A percentile compares a stretch with the other conserved stretches of the same genome.
Evolutionary conservation across 2,329 filamentous ascomycete species (phyloP).

Genomic region (Curvularia spicifera): DNA sequence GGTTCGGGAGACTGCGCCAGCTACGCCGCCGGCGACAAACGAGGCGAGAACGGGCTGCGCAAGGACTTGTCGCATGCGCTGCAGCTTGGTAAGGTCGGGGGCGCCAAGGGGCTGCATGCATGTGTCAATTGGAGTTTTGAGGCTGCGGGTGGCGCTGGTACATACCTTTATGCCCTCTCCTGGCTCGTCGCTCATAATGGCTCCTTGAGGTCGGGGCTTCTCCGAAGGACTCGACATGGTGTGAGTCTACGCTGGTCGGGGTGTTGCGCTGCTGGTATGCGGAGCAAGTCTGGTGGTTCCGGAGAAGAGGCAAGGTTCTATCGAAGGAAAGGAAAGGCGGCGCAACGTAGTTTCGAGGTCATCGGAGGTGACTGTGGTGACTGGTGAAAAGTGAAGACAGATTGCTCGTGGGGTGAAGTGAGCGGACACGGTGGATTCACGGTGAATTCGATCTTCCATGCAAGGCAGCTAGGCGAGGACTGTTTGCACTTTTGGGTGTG

Average conservation of each 20-base stretch:
- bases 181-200: constrained; percentile 29
- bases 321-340: constrained; percentile 29
- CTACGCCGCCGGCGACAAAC: constrained; percentile 91
- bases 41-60: constrained; percentile 87
- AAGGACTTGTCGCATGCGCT: constrained; percentile 52
- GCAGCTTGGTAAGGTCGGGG: constrained; percentile 27
- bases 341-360: constrained; percentile 34
- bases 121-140: constrained; percentile 23
- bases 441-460: constrained; percentile 37
- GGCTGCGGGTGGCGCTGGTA: constrained; percentile 6
- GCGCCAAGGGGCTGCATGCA: constrained; percentile 25
- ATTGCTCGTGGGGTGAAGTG: constrained; percentile 16
- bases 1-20: constrained; percentile 95
- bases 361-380: constrained; percentile 36
- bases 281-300: background rate
- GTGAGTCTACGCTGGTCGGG: constrained; percentile 13
- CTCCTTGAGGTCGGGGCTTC: constrained; percentile 25
- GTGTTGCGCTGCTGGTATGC: constrained; percentile 4
- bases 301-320: constrained; percentile 21
- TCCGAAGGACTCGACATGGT: constrained; percentile 31
- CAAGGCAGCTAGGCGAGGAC: constrained; percentile 29
- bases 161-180: constrained; percentile 34
- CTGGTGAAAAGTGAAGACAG: constrained; percentile 24
- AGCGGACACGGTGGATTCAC: constrained; percentile 24
- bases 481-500: constrained; percentile 8